These are phyloP conservation scores for Cyberlindnera euphorbiae DNA, from an alignment of 805 yeast species.

Conservation along the genomic window DNA sequence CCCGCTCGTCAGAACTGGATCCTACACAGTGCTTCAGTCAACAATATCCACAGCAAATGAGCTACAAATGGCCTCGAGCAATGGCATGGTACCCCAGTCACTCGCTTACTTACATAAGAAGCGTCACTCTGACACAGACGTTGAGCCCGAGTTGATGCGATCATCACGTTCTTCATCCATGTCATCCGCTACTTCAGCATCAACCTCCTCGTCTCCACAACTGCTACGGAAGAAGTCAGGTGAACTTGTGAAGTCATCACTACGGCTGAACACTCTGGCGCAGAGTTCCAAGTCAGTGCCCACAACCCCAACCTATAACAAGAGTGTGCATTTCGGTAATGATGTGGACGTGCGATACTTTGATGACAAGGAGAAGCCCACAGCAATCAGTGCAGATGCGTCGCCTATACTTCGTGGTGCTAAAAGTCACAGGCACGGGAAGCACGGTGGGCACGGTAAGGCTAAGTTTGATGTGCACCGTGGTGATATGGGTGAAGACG, in stretches of 20 bases:
- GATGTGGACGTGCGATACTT: slow-evolving; percentile 69
- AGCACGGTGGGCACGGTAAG: slow-evolving; percentile 5
- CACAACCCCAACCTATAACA: slow-evolving; percentile 49
- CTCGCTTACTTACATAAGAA: slow-evolving; percentile 22
- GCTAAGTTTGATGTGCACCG: slow-evolving; percentile 15
- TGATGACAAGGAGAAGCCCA: slow-evolving; percentile 67
- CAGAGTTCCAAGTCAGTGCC: slow-evolving; percentile 41
- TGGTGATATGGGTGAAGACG: slow-evolving; percentile 24
- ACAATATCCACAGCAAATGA: no score
- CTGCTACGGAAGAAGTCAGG: slow-evolving; percentile 82
- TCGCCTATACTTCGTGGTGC: slow-evolving; percentile 60
- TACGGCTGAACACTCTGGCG: slow-evolving; percentile 42
- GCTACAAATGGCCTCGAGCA: no score
- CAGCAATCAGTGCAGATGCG: slow-evolving; percentile 63
- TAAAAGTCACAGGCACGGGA: slow-evolving; percentile 27
- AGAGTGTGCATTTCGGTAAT: slow-evolving; percentile 78
- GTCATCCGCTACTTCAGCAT: slow-evolving; percentile 1
- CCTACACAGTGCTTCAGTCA: slow-evolving; percentile 7
- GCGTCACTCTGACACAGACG: slow-evolving; percentile 15
- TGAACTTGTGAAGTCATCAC: slow-evolving; percentile 74
- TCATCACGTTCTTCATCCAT: no score
- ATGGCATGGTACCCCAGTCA: slow-evolving; percentile 11
- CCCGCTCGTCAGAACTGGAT: background rate
- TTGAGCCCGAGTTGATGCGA: background rate
- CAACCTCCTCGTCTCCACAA: slow-evolving; percentile 2